phyloP scores from a whole-genome alignment of 2,329 filamentous ascomycete species.

The Pleurostoma richardsiae region DNA sequence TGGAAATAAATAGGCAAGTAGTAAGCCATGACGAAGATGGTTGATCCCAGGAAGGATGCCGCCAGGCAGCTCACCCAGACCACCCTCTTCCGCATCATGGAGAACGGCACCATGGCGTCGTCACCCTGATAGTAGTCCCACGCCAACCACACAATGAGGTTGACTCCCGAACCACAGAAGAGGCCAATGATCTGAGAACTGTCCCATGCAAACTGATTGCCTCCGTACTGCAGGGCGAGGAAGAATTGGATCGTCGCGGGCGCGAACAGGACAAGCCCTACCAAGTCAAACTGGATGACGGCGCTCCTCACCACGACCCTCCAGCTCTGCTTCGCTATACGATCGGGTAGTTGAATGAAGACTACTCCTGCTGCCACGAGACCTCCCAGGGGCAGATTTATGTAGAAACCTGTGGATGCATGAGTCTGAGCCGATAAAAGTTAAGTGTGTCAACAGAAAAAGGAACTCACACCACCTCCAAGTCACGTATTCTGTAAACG shows the following conservation, averaged over 20 bases:
- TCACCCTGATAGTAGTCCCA: conserved; percentile 27
- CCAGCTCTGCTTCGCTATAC: conserved; percentile 17
- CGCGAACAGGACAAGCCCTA: conserved; percentile 33
- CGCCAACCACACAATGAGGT: conserved; percentile 24
- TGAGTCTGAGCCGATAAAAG: conserved; percentile 2
- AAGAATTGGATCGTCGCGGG: conserved; percentile 31
- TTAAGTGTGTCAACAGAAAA: not conserved
- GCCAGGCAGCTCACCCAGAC: not conserved
- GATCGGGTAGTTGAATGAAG: conserved; percentile 23
- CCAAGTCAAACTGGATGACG: conserved; percentile 26
- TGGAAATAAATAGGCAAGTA: conserved; percentile 4
- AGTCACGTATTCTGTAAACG: conserved; percentile 26
- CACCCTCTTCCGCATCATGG: not conserved
- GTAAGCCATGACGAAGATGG: not conserved
- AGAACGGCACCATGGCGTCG: not conserved
- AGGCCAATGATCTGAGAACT: conserved; percentile 29
- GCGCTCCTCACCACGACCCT: conserved; percentile 12
- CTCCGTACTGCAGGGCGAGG: conserved; percentile 36
- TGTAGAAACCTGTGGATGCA: conserved; percentile 25
- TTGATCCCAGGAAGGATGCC: not conserved
- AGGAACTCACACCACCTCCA: conserved; percentile 34
- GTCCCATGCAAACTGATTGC: conserved; percentile 28
- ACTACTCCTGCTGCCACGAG: conserved; percentile 21
- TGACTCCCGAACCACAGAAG: conserved; percentile 25
- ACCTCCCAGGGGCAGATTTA: conserved; percentile 34